These are phyloP conservation scores for Cymbidium sinense DNA, from an alignment of 106 monocot species.

Conservation along the genomic window DNA sequence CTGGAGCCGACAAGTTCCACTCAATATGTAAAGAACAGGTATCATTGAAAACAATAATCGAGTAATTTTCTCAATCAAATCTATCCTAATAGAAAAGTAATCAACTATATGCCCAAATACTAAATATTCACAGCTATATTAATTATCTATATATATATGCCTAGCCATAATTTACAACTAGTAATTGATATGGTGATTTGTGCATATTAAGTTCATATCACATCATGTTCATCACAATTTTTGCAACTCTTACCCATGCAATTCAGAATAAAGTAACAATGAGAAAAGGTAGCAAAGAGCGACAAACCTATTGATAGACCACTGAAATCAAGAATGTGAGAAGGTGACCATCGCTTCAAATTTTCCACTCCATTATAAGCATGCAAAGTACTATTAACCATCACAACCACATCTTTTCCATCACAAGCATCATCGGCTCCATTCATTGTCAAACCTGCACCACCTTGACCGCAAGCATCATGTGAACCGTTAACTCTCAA, in stretches of 20 bases:
- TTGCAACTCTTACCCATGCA: not conserved
- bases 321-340: slow-evolving; percentile 86
- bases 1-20: no score
- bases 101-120: no score
- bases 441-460: not conserved
- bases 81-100: no score
- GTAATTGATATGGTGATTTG: no score
- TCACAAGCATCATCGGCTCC: not conserved
- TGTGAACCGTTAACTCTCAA: slow-evolving; percentile 11
- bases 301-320: slow-evolving; percentile 59
- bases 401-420: not conserved
- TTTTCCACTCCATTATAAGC: slow-evolving; percentile 16
- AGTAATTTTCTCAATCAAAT: no score
- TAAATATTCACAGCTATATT: no score
- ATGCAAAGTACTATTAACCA: slow-evolving; percentile 17
- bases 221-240: not conserved
- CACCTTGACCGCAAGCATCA: slow-evolving; percentile 14
- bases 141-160: no score
- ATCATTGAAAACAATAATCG: no score
- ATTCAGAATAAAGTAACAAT: not conserved
- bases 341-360: slow-evolving; percentile 32
- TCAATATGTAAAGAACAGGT: no score
- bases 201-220: no score
- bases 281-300: not conserved
- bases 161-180: no score